Evolutionary conservation across 306 rosid species (phyloP).

Genomic region (Medicago lupulina): DNA sequence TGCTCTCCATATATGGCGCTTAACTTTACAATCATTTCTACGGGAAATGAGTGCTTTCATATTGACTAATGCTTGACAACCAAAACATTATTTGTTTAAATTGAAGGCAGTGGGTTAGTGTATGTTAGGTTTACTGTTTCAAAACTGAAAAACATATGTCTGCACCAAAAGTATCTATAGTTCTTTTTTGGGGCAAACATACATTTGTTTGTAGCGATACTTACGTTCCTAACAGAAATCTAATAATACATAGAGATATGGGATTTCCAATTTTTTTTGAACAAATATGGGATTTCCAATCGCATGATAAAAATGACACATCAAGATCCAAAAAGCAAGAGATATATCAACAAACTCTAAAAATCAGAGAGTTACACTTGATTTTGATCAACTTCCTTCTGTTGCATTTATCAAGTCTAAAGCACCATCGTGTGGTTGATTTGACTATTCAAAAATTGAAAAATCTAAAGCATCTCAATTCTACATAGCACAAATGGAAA

Average conservation of each 20-base stretch:
- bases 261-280: not conserved
- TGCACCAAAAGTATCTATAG: not conserved
- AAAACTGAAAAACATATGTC: not conserved
- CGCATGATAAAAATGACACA: not conserved
- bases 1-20: not conserved
- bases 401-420: not conserved
- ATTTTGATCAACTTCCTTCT: not conserved
- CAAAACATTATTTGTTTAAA: not conserved
- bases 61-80: not conserved
- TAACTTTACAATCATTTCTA: slow-evolving; percentile 4
- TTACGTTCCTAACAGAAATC: too few species aligned
- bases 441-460: not conserved
- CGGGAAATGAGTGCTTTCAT: not conserved
- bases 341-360: not conserved
- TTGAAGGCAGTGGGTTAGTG: not conserved
- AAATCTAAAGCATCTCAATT: not conserved
- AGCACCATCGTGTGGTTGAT: not conserved
- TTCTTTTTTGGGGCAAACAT: not conserved
- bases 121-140: not conserved
- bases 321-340: not conserved
- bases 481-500: not conserved
- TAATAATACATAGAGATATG: not conserved
- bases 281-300: not conserved
- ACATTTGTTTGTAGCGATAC: too few species aligned
- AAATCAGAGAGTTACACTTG: not conserved